Percentiles rank a stretch among this genome's conserved stretches.
These are phyloP conservation scores for Lactifluus piperatus DNA, from an alignment of 768 basidiomycete genomes.

Conservation along the genomic window DNA sequence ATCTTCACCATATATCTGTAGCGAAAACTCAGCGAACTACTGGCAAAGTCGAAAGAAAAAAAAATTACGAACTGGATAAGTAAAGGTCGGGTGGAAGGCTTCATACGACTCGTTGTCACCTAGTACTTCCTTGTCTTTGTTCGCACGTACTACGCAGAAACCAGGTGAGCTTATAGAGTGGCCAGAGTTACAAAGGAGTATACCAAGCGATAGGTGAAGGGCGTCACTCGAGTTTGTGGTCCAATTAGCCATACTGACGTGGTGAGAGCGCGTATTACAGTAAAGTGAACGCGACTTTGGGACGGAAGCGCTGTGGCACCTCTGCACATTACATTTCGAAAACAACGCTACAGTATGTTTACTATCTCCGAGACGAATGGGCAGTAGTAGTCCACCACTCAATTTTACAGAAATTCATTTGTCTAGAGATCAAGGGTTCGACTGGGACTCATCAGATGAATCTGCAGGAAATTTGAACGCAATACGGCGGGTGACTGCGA, in stretches of 20 bases:
- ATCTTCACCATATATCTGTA: constrained; percentile 88
- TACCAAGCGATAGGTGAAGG: constrained; percentile 67
- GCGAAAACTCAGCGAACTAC: not conserved
- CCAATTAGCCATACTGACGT: constrained; percentile 47
- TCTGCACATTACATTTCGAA: too few relatives aligned
- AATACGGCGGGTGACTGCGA: too few relatives aligned
- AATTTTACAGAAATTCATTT: too few relatives aligned
- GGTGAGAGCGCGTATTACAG: not conserved
- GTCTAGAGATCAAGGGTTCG: too few relatives aligned
- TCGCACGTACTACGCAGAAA: constrained; percentile 49
- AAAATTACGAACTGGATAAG: constrained; percentile 67
- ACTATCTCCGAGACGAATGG: too few relatives aligned
- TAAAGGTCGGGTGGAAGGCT: constrained; percentile 80
- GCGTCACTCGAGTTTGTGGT: constrained; percentile 74
- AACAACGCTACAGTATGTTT: too few relatives aligned
- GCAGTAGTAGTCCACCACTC: too few relatives aligned
- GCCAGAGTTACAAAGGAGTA: constrained; percentile 5
- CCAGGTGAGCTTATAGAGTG: not conserved
- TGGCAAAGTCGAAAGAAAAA: not conserved
- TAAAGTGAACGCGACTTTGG: too few relatives aligned
- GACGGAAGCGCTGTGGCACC: too few relatives aligned
- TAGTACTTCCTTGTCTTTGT: constrained; percentile 51
- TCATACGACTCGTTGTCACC: constrained; percentile 50
- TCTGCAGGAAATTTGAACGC: too few relatives aligned
- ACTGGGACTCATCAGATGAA: too few relatives aligned